Evolutionary conservation across 768 basidiomycete genomes (phyloP), one percentile per base, ranked within the genome.

Genomic region (Leccinum disarticulatum): DNA sequence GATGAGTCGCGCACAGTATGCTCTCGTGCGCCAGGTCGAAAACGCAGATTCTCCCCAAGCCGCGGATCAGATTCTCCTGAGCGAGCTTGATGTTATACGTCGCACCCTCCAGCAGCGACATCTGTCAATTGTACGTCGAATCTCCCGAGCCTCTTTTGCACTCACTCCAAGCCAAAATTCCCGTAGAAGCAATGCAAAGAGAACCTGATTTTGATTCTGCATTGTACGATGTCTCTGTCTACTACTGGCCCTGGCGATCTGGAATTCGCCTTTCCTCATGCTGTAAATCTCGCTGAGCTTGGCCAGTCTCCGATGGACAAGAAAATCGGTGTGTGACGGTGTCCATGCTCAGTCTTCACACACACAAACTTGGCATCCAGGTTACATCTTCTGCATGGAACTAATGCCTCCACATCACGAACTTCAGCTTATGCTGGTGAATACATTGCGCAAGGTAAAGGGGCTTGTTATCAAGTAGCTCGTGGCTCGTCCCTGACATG

Each of bases 351-450:
- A 13, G 13, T 38, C 22, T n/a, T 15, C 46, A 47, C 63, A 28
- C 15, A 41, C 54, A 8, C 48, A 25, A 61, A 61, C 36, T 46
- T 22, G 52, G 30, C 27, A 56, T 49, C 27, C 63, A 94, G 91
- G 91, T 13, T 93, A 93, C 74, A 73, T 87, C 7, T 93, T 91
- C 68, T 93, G 91, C 67, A 72, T 80, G 55, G 85, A 89, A 68
- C 71, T 90, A 22, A 91, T 94, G 85, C 82, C 84, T 41, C 66
- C 76, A 8, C 72, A 80, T 38, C 85, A 92, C 67, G 90, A 92
- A 60, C 77, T 93, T 33, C 82, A 85, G 54, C 77, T 95, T 25
- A 92, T 95, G 88, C 80, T 93, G 22, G 86, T 94, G 59, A 95
- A 95, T 64, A 93, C 92, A 5, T 70, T 93, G 35, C 85, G 91